Evolutionary conservation across 202 grass and related monocot species (phyloP), one percentile per base, ranked within the genome.

Genomic region (Digitaria exilis): DNA sequence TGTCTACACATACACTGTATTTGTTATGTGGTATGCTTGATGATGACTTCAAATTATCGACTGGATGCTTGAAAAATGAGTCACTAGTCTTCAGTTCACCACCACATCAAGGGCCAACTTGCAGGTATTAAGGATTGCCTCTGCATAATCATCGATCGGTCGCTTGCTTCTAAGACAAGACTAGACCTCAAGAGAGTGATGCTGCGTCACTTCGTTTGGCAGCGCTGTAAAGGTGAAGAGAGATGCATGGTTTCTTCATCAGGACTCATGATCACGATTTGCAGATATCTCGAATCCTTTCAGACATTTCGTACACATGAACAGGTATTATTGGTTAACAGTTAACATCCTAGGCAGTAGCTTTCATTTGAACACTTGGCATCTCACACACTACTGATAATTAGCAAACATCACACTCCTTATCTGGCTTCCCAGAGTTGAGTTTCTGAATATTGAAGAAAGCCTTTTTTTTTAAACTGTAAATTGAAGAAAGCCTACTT

Each of bases 161-260:
- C 73, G 44, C 55, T 80, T 64, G 32, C 30, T 51, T 71, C 43
- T 11, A 34, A 86, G 65, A 56, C 76, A 45, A 80, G 65, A 56
- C 39, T 34, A 76, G 30, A 48, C 37, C 14, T 42, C 17, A 43
- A 44, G 22, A 28, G 39, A 28, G 17, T 16, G 39, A 52, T 52
- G 45, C 45, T 0, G 24, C 24, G 29, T 76, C 39, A 46, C 25
- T 77, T 62, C 31, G 39, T 60, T 31, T 77, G 16, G 11, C 48
- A 71, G 19, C 4, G 31, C 49, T 74, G 49, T 24, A 55, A 55
- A 24, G 18, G 29, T 35, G 29, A 21, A 77, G 17, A 77, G 5
- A 58, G 45, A 77, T 31, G 31, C 0, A n/a, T 51, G 6, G 32
- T 42, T 29, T 34, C 52, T 61, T 78, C 37, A 8, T 8, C 37